A percentile compares a stretch with the other conserved stretches of the same genome.
Evolutionary conservation across 202 grass and related monocot genomes (phyloP).

Genomic region (Setaria viridis): DNA sequence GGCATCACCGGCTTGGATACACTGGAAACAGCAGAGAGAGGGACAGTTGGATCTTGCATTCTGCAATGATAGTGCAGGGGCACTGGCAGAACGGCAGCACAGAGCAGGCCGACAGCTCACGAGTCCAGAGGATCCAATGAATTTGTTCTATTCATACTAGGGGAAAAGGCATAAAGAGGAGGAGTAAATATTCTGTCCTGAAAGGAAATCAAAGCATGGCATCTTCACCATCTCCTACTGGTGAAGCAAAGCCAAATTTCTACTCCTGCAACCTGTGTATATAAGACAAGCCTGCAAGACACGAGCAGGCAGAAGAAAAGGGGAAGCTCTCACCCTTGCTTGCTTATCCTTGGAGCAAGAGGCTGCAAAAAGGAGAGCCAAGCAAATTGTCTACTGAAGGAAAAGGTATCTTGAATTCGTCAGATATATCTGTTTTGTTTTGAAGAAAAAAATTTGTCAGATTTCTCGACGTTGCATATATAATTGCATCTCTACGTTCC

Average conservation of each 20-base stretch:
- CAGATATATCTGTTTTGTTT: neutral
- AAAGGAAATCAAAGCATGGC: slow-evolving; percentile 5
- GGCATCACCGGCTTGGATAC: neutral
- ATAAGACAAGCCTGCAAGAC: neutral
- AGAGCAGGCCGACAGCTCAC: slow-evolving; percentile 32
- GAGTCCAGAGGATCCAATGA: slow-evolving; percentile 38
- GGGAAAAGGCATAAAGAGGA: neutral
- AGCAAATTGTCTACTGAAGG: neutral
- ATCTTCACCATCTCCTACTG: neutral
- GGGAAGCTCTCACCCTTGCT: neutral
- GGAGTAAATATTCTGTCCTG: neutral
- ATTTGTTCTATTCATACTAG: slow-evolving; percentile 2
- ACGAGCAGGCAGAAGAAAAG: neutral
- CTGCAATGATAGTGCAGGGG: neutral
- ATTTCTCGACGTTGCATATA: neutral
- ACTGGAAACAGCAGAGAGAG: neutral
- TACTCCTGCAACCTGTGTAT: neutral
- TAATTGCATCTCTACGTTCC: neutral
- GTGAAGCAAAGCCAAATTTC: slow-evolving; percentile 12
- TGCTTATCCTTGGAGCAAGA: neutral
- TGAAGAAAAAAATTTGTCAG: neutral
- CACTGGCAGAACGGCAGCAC: neutral
- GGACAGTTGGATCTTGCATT: neutral
- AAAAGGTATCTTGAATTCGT: neutral
- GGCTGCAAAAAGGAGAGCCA: neutral